phyloP scores from a whole-genome alignment of 495 filamentous ascomycete genomes.

The Penicillium desertorum region DNA sequence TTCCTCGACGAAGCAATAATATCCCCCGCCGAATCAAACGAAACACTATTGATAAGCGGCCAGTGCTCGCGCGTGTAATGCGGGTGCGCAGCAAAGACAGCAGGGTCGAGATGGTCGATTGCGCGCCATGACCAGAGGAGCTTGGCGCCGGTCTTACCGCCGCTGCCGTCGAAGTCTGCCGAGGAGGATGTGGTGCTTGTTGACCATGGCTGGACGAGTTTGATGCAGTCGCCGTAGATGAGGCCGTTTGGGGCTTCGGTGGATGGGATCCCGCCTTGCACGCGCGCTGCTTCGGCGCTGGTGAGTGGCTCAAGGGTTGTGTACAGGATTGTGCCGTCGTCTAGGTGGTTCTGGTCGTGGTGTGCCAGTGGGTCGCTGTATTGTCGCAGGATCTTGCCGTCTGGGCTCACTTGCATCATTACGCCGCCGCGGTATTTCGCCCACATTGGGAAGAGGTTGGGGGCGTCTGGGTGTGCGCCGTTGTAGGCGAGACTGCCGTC shows the following conservation, averaged over 20 bases:
- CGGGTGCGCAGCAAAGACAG: conserved; percentile 35
- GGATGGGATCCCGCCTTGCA: conserved; percentile 41
- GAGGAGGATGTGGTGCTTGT: conserved; percentile 21
- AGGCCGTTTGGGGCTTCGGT: conserved; percentile 40
- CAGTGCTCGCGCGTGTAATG: conserved; percentile 49
- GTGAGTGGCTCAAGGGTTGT: conserved; percentile 43
- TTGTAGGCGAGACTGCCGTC: conserved; percentile 48
- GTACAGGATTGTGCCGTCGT: conserved; percentile 43
- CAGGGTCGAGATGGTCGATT: conserved; percentile 38
- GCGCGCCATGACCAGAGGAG: conserved; percentile 48
- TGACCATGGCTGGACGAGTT: conserved; percentile 36
- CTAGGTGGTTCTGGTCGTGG: conserved; percentile 49
- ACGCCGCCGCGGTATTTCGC: conserved; percentile 48
- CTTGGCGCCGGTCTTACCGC: conserved; percentile 23
- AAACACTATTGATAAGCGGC: conserved; percentile 46
- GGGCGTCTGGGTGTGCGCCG: conserved; percentile 41
- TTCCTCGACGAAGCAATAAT: conserved; percentile 46
- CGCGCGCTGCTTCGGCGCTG: conserved; percentile 30
- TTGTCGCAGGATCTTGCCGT: conserved; percentile 38
- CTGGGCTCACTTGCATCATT: conserved; percentile 43
- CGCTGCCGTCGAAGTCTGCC: conserved; percentile 25
- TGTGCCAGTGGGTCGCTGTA: conserved; percentile 44
- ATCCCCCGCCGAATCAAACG: conserved; percentile 37
- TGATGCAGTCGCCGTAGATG: conserved; percentile 47
- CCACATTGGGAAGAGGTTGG: conserved; percentile 45